Evolutionary conservation across 2,329 filamentous ascomycete species (phyloP).

Genomic region (Cyphellophora attinorum): DNA sequence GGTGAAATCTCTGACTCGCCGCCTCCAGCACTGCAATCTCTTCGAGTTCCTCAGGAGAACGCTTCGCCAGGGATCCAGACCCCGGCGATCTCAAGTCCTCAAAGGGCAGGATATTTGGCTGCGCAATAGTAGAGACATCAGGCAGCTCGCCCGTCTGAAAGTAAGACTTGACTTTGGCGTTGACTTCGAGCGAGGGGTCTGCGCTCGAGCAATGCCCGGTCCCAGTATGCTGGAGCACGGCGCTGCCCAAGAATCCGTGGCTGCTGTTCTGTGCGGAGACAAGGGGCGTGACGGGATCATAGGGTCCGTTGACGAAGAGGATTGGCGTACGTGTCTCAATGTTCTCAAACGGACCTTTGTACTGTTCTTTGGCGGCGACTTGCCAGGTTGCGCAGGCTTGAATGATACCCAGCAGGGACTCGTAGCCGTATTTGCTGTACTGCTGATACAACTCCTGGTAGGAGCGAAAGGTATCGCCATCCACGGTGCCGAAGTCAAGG

Average conservation of each 20-base stretch:
- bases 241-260: constrained; percentile 17
- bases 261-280: constrained; percentile 18
- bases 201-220: no score
- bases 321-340: constrained; percentile 17
- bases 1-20: no score
- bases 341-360: constrained; percentile 17
- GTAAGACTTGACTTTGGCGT: no score
- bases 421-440: constrained; percentile 5
- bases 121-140: no score
- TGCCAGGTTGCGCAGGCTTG: constrained; percentile 13
- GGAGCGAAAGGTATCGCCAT: constrained; percentile 7
- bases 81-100: no score
- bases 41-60: no score
- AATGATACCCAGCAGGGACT: constrained; percentile 7
- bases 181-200: no score
- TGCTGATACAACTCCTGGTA: constrained; percentile 21
- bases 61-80: no score
- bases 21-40: no score
- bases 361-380: constrained; percentile 18
- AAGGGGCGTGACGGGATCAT: constrained; percentile 20
- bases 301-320: constrained; percentile 19
- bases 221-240: constrained; percentile 30
- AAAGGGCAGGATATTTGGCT: no score
- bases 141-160: no score
- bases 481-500: constrained; percentile 7